Percentiles rank a stretch among this genome's conserved stretches.
Conservation (phyloP, 768 basidiomycete species). For the Antrodiella citrinella region DNA sequence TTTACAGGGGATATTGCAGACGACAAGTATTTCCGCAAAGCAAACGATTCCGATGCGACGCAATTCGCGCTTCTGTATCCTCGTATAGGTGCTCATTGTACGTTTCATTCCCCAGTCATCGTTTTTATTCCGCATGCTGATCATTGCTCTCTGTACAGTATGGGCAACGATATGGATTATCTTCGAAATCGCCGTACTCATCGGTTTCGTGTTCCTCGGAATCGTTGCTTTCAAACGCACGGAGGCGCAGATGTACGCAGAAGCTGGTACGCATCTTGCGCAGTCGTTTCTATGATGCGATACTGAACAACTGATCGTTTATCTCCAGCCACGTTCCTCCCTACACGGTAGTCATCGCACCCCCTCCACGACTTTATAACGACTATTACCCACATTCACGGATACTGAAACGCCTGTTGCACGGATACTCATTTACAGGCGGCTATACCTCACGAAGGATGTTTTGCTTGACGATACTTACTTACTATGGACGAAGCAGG, state of each 20-base stretch:
- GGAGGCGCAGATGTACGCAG: conserved; percentile 51
- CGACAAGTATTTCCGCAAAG: conserved; percentile 91
- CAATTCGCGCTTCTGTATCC: conserved; percentile 79
- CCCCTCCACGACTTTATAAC: not conserved
- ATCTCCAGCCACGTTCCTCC: not conserved
- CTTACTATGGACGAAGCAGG: no score
- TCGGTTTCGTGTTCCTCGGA: conserved; percentile 74
- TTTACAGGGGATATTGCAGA: conserved; percentile 84
- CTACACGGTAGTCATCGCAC: not conserved
- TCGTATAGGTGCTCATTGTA: conserved; percentile 62
- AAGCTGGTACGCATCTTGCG: conserved; percentile 75
- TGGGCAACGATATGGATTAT: conserved; percentile 86
- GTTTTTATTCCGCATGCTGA: not conserved
- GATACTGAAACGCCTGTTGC: not conserved
- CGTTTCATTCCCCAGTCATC: conserved; percentile 14
- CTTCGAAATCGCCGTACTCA: conserved; percentile 67
- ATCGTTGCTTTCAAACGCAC: conserved; percentile 76
- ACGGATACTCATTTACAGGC: no score
- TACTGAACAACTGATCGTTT: no score
- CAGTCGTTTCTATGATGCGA: no score
- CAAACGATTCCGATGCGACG: conserved; percentile 88
- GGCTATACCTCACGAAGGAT: no score
- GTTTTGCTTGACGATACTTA: no score
- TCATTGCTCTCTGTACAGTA: conserved; percentile 31
- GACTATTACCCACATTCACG: not conserved